Base-by-base conservation (phyloP, 495 filamentous ascomycete genomes). In the Hyaloscypha variabilis region DNA sequence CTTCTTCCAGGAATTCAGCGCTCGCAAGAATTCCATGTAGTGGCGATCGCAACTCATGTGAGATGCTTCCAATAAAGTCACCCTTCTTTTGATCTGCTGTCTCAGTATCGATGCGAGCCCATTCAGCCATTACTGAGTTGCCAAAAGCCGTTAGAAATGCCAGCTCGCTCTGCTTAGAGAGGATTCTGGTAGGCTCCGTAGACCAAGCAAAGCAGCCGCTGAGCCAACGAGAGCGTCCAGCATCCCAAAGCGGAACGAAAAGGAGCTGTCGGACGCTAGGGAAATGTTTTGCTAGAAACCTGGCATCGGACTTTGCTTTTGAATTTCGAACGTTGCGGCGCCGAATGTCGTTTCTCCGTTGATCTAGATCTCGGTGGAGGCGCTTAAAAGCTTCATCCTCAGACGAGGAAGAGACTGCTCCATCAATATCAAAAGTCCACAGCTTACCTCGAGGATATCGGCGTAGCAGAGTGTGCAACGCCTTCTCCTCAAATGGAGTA, bases 161-260 rank as follows among this genome's bases (percentile, higher is more conserved):
- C 2, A 85, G 73, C 51, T 81, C 78, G 36, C 71, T 73, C 8
- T 82, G 77, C 34, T 72, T 74, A 25, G 74, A 81, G 25, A 85
- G 75, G 50, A 82, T 76, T 8, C 78, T 76, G 0, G 77, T 81
- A 0, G 74, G 69, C 23, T 78, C 74, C 10, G 75, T 74, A 2
- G 80, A 89, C 85, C 87, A 92, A 24, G 83, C 84, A 66, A 91
- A 87, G 31, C 85, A 84, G 10, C 87, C 88, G 0, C 86, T 81
- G 67, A 87, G 90, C 89, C 89, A 92, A 52, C 88, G 81, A 13
- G 85, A 84, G 29, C 79, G 80, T 52, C 85, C 84, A 14, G 87
- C 82, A 71, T 92, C 88, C 85, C 89, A 93, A 3, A 92, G 71
- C 0, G 90, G 90, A 21, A 87, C 72, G 65, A 90, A 85, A 3